phyloP scores from a whole-genome alignment of 2,329 filamentous ascomycete genomes.

The Fusarium camptoceras region DNA sequence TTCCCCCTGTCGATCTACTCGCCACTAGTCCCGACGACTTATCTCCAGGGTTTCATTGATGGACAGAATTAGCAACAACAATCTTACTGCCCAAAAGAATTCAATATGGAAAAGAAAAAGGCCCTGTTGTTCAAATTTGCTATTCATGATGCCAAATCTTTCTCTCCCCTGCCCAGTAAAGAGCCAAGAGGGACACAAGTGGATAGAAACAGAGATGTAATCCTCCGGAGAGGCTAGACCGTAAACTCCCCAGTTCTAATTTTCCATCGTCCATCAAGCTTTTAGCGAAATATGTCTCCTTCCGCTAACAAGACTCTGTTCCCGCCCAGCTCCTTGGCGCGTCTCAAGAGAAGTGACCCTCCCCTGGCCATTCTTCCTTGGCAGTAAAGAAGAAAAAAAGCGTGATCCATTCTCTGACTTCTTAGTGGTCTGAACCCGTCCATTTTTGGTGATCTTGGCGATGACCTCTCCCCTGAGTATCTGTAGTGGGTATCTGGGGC shows the following conservation, averaged over 20 bases:
- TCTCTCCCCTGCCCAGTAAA: neutral
- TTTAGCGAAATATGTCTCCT: constrained; percentile 14
- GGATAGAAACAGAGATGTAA: neutral
- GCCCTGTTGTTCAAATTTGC: neutral
- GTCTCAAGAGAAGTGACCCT: constrained; percentile 12
- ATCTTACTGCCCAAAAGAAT: neutral
- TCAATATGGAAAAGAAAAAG: neutral
- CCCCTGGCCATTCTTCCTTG: constrained; percentile 2
- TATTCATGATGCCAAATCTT: neutral
- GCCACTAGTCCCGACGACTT: constrained; percentile 7
- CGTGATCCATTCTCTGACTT: neutral
- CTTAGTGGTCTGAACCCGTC: constrained; percentile 24
- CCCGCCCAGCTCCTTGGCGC: constrained; percentile 34
- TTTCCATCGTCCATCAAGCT: constrained; percentile 10
- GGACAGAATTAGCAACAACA: constrained; percentile 31
- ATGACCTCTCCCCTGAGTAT: constrained; percentile 42
- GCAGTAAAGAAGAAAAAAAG: neutral
- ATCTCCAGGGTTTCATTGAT: constrained; percentile 20
- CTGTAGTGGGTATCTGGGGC: constrained; percentile 29
- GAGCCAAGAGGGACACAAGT: neutral
- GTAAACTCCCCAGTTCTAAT: constrained; percentile 12
- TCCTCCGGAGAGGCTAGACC: constrained; percentile 1
- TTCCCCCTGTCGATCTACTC: constrained; percentile 26
- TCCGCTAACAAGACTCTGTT: constrained; percentile 28
- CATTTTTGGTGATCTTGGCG: constrained; percentile 28